Conservation (phyloP, 1,284 basidiomycete species). For the Marasmius tenuissimus region DNA sequence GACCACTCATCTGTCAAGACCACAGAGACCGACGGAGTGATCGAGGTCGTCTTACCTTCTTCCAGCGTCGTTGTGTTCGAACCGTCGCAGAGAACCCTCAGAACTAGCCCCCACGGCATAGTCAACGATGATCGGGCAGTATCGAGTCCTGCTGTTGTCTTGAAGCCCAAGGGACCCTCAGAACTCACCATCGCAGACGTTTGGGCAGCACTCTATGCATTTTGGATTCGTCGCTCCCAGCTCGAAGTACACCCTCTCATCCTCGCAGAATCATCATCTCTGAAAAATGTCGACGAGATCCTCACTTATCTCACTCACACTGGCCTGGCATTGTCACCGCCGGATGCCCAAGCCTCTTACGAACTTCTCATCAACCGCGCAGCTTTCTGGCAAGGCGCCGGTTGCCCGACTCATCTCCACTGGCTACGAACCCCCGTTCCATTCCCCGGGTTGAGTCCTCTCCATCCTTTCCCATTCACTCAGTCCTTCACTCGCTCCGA, state of each 20-base stretch:
- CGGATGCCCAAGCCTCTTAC: slow-evolving; percentile 4
- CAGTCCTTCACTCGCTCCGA: slow-evolving; percentile 15
- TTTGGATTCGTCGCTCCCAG: slow-evolving; percentile 14
- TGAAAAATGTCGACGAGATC: slow-evolving; percentile 5
- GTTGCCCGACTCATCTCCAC: slow-evolving; percentile 8
- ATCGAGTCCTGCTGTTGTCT: slow-evolving; percentile 1
- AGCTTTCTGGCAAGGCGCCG: slow-evolving; percentile 19
- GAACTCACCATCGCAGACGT: slow-evolving; percentile 5
- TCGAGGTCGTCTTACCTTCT: slow-evolving; percentile 7
- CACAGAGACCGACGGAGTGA: slow-evolving; percentile 3
- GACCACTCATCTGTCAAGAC: slow-evolving; percentile 9
- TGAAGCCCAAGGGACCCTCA: slow-evolving; percentile 2
- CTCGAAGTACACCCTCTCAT: slow-evolving; percentile 12
- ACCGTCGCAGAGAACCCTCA: slow-evolving; percentile 7
- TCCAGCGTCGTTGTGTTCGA: slow-evolving; percentile 7
- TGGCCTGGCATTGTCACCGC: slow-evolving; percentile 14
- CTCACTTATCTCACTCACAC: slow-evolving; percentile 14
- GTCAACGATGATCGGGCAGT: slow-evolving; percentile 16
- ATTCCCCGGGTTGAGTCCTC: slow-evolving; percentile 6
- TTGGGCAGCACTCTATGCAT: slow-evolving; percentile 15
- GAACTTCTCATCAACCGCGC: slow-evolving; percentile 15
- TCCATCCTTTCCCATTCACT: slow-evolving; percentile 12
- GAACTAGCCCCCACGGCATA: slow-evolving; percentile 14
- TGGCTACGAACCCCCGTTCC: slow-evolving; percentile 14
- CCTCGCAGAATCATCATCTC: neutral